These are phyloP conservation scores for Leucogyrophana mollusca DNA, from an alignment of 768 basidiomycete species.

Conservation along the genomic window DNA sequence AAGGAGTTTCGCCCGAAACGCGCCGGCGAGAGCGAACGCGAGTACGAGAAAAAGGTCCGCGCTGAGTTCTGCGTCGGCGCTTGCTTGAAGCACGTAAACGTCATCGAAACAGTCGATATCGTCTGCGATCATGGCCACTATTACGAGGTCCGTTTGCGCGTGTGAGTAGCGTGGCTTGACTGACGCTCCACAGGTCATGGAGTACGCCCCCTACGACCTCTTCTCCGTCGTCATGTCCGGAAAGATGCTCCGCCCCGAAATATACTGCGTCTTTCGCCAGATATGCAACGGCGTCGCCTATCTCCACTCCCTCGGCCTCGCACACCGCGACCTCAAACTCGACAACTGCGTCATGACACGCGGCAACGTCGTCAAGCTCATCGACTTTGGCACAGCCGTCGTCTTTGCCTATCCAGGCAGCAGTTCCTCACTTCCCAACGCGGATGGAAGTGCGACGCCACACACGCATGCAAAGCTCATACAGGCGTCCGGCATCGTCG, in stretches of 20 bases:
- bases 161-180: conserved; percentile 4
- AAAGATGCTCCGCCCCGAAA: conserved; percentile 97
- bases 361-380: conserved; percentile 93
- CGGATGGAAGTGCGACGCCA: too few relatives aligned
- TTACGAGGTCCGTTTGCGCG: conserved; percentile 73
- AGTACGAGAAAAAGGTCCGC: conserved; percentile 99
- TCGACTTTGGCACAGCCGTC: conserved; percentile 99
- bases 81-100: conserved; percentile 90
- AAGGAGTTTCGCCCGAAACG: conserved; percentile 96
- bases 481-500: conserved; percentile 86
- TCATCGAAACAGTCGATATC: conserved; percentile 98
- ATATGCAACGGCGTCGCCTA: conserved; percentile 98
- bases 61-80: conserved; percentile 98
- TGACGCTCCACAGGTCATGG: conserved; percentile 78
- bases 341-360: conserved; percentile 99
- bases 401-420: conserved; percentile 99
- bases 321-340: conserved; percentile 97
- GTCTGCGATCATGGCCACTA: conserved; percentile 97
- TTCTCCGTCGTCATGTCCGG: conserved; percentile 99
- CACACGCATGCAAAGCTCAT: conserved; percentile 42
- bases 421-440: conserved; percentile 11
- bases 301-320: conserved; percentile 94
- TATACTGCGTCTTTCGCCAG: conserved; percentile 98
- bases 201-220: conserved; percentile 97
- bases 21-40: conserved; percentile 85